These are phyloP conservation scores for Pterocarpus macrocarpus DNA, from an alignment of 306 rosid genomes.

Conservation along the genomic window DNA sequence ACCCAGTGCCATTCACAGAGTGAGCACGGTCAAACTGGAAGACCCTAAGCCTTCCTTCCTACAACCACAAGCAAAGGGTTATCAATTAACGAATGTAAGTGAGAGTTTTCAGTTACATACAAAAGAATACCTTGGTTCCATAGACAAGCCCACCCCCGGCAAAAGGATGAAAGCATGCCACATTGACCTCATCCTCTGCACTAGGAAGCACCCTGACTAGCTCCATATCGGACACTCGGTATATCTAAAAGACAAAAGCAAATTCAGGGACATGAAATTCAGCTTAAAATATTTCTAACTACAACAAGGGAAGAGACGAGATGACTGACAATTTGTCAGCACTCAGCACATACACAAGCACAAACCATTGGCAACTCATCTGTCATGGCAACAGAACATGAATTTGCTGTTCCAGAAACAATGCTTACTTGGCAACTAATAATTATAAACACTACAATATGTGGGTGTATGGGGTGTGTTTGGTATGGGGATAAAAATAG, in stretches of 20 bases:
- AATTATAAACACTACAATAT: slow-evolving; percentile 17
- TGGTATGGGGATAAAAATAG: no score
- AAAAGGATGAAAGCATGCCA: slow-evolving; percentile 97
- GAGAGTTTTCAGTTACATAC: slow-evolving; percentile 38
- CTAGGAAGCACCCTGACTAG: slow-evolving; percentile 98
- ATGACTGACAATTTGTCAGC: not conserved
- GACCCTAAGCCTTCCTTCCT: slow-evolving; percentile 98
- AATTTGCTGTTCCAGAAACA: slow-evolving; percentile 29
- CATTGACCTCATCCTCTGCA: slow-evolving; percentile 98
- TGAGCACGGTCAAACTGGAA: slow-evolving; percentile 56
- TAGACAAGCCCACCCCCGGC: slow-evolving; percentile 99
- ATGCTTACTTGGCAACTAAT: slow-evolving; percentile 1
- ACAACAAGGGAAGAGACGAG: slow-evolving; percentile 20
- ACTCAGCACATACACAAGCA: slow-evolving; percentile 18
- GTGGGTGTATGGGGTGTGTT: not conserved
- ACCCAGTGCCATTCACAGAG: slow-evolving; percentile 49
- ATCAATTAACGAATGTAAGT: slow-evolving; percentile 25
- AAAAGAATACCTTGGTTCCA: slow-evolving; percentile 85
- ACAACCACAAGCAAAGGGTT: slow-evolving; percentile 47
- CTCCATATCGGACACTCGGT: slow-evolving; percentile 97
- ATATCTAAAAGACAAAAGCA: slow-evolving; percentile 69
- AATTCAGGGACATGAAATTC: slow-evolving; percentile 28
- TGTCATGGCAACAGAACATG: not conserved
- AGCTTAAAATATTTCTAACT: slow-evolving; percentile 34
- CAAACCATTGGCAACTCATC: not conserved